Evolutionary conservation across 306 rosid species (phyloP), one percentile per base, ranked within the genome.

Genomic region (Betula pendula): DNA sequence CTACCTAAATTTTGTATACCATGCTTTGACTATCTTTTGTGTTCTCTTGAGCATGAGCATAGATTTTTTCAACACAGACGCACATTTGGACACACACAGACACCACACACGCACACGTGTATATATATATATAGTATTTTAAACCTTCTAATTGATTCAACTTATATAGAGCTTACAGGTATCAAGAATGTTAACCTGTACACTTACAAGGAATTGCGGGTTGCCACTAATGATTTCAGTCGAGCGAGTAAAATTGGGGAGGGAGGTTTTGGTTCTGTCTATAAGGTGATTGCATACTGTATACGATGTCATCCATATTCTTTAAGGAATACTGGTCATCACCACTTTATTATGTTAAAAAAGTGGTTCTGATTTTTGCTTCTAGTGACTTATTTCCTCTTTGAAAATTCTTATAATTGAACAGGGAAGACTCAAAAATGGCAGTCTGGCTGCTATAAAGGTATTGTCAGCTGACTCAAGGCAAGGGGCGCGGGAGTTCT

Each of bases 201-300:
- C 82, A 53, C 84, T 60, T 88, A 83, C 85, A 85, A 82, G 77
- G 96, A 93, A 69, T 77, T 93, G 83, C 85, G 19, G 72, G 80
- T 52, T 40, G 97, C 93, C 68, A 84, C 97, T 0, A 79, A 80
- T 53, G 81, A 82, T 81, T 92, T 92, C 76, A 81, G 88, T 72
- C 45, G 43, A 2, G 84, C 73, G 63, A 88, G 87, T 75, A 90
- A 86, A 84, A 86, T 92, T 76, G 97, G 96, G 55, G 83, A 90
- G 79, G 97, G 97, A 63, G 97, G 97, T 76, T 93, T 93, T 82
- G 98, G 98, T 76, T 83, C 87, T 2, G 98, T 93, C 77, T 91
- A 89, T 86, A 91, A 91, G 98, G 98, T 93, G 72, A 78, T 68
- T 44, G 25, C 73, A 17, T 31, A 58, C 49, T 69, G 63, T 40